Evolutionary conservation across 2,329 filamentous ascomycete species (phyloP).

Genomic region (Botrytis deweyae): DNA sequence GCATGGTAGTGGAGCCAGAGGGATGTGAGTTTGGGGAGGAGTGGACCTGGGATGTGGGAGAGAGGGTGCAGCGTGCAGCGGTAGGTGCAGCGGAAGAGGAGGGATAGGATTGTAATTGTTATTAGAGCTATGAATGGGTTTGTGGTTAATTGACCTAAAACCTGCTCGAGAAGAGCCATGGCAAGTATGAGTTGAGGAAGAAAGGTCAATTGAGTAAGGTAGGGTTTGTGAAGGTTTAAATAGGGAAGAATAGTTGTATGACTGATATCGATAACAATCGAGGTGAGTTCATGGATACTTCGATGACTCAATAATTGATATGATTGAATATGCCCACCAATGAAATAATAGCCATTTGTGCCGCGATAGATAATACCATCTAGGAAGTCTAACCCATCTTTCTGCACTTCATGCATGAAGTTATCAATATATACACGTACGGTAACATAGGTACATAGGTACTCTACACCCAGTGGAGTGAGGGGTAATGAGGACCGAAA

Average conservation of each 20-base stretch:
- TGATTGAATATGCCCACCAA: background rate
- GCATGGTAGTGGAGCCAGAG: constrained; percentile 42
- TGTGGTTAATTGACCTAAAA: constrained; percentile 8
- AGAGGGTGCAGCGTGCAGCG: constrained; percentile 43
- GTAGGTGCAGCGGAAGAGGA: constrained; percentile 37
- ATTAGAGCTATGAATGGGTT: constrained; percentile 23
- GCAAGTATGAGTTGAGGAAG: too few species aligned
- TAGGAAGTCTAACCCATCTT: background rate
- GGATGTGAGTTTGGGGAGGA: constrained; percentile 38
- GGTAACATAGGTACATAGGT: too few species aligned
- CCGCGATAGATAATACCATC: background rate
- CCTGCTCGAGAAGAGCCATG: constrained; percentile 26
- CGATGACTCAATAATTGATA: constrained; percentile 5
- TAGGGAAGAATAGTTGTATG: background rate
- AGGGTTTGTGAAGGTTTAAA: background rate
- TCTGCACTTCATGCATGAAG: background rate
- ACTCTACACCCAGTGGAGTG: background rate
- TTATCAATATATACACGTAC: too few species aligned
- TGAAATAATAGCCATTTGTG: background rate
- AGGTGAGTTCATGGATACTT: background rate
- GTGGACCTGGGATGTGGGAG: constrained; percentile 43
- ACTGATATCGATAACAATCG: background rate
- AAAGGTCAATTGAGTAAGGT: background rate
- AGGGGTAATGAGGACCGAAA: background rate
- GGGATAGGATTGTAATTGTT: constrained; percentile 20